Evolutionary conservation across 768 basidiomycete species (phyloP), one percentile per base, ranked within the genome.

Genomic region (Mycena belliarum): DNA sequence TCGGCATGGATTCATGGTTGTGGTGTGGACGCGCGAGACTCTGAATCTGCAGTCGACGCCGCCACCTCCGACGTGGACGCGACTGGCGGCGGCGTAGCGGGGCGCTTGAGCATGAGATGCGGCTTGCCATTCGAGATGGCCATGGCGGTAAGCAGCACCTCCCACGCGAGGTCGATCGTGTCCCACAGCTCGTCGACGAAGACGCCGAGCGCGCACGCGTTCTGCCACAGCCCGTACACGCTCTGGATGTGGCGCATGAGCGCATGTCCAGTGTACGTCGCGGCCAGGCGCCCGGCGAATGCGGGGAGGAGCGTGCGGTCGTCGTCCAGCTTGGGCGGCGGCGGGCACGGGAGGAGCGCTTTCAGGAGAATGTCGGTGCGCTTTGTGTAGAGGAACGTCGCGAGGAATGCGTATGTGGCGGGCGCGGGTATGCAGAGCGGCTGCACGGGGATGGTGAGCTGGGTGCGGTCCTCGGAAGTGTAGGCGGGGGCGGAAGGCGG

Each of bases 141-240:
- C 69, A 87, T 74, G 25, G 86, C 86, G 9, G 76, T 79, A n/a
- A 88, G 72, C 15, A 89, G 70, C 37, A 87, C 75, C 65, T 83
- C 80, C 87, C 89, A 93, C 41, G 84, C 80, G 40, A 81, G 68
- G 57, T 89, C 86, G 57, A 93, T 78, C 20, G 78, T 77, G 23
- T 79, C 76, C 89, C 89, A 93, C 42, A 92, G 72, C 21, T 75
- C 75, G 32, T 82, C 78, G 62, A 91, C 86, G 49, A 79, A 81
- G 2, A 91, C 70, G 4, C 89, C 89, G n/a, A 93, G 76, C 21
- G 82, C 81, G 57, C 83, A 85, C 3, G 80, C 81, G 66, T 92
- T 91, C 56, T 81, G 77, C 88, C 89, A 93, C 29, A 91, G 69
- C 8, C 86, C 89, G 54, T 85, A 80, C 35, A 90, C 79, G 33